Evolutionary conservation across 1,284 basidiomycete species (phyloP).

Genomic region (Ceratorhiza oryzae-sativae): DNA sequence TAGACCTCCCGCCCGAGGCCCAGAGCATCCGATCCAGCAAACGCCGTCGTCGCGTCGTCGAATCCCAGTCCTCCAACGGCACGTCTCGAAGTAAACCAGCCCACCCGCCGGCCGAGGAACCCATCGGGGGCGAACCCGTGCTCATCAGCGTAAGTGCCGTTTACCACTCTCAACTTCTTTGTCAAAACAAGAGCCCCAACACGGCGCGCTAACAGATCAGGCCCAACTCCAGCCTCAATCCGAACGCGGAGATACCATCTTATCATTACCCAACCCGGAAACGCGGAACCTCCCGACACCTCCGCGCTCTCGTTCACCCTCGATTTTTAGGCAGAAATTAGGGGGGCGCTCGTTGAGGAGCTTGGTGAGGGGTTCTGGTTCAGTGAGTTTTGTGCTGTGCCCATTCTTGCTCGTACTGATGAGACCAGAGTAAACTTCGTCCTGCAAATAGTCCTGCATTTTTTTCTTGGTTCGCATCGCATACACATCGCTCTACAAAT

Average conservation of each 20-base stretch:
- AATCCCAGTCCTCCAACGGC: not conserved
- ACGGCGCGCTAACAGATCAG: slow-evolving; percentile 32
- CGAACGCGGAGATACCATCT: slow-evolving; percentile 1
- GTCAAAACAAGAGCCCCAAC: slow-evolving; percentile 12
- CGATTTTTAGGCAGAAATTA: slow-evolving; percentile 31
- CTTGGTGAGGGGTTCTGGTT: slow-evolving; percentile 10
- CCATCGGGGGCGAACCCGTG: slow-evolving; percentile 24
- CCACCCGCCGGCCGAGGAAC: not conserved
- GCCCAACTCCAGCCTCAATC: slow-evolving; percentile 22
- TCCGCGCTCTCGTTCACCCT: slow-evolving; percentile 37
- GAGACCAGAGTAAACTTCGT: slow-evolving; percentile 25
- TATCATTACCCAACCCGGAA: not conserved
- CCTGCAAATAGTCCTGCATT: slow-evolving; percentile 21
- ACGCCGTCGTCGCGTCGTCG: not conserved
- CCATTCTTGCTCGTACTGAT: no score
- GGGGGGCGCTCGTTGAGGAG: slow-evolving; percentile 18
- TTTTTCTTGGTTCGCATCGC: slow-evolving; percentile 23
- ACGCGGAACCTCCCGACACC: slow-evolving; percentile 35
- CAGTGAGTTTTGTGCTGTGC: no score
- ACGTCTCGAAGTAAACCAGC: not conserved
- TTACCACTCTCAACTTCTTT: not conserved
- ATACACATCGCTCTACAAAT: slow-evolving; percentile 15
- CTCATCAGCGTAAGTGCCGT: slow-evolving; percentile 22
- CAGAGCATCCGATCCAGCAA: slow-evolving; percentile 3
- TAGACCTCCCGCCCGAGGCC: slow-evolving; percentile 9